Base-by-base conservation (phyloP, 202 grass and related monocot species). In the Zoysia matrella region DNA sequence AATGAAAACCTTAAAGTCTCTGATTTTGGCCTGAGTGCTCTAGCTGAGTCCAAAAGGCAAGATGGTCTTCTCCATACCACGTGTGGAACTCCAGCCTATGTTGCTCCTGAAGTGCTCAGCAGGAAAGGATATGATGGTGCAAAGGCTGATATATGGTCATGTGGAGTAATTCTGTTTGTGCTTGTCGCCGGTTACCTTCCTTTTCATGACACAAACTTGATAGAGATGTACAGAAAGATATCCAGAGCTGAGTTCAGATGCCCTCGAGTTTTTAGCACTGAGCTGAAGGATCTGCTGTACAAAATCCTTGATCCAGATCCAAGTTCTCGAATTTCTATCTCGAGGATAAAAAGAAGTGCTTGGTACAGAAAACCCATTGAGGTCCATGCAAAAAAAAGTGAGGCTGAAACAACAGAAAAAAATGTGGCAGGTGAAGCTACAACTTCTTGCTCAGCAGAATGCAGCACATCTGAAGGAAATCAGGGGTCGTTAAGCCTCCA, bases 61-160 rank as follows among this genome's bases (percentile, higher is more conserved):
- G 94, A 97, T 80, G 91, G 94, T 76, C 88, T 97, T 12, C 81
- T 97, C 9, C 94, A 97, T 66, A 97, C 94, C 11, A 94, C 89
- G 54, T 97, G 94, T 84, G 94, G 94, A 48, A 97, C 94, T 78
- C 94, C 85, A 65, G 94, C 94, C 80, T 97, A 97, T 90, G 94
- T 97, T 83, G 94, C 94, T 47, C 91, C 94, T 70, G 91, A 94
- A 84, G 94, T 97, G 60, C 84, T 97, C 40, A 86, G 79, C 75
- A 91, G 87, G 73, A 94, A 73, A 81, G 91, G 94, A 53, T 97
- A 97, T 72, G 94, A 97, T 78, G 94, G 94, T 55, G 80, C 88
- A 63, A 93, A 89, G 65, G 79, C 91, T 69, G 94, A 97, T 90
- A 54, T 90, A 79, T 97, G 94, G 94, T 97, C 94, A 43, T 92